Percentiles rank a stretch among this genome's conserved stretches.
Conservation (phyloP, 768 basidiomycete genomes). For the Tephrocybe sp. region DNA sequence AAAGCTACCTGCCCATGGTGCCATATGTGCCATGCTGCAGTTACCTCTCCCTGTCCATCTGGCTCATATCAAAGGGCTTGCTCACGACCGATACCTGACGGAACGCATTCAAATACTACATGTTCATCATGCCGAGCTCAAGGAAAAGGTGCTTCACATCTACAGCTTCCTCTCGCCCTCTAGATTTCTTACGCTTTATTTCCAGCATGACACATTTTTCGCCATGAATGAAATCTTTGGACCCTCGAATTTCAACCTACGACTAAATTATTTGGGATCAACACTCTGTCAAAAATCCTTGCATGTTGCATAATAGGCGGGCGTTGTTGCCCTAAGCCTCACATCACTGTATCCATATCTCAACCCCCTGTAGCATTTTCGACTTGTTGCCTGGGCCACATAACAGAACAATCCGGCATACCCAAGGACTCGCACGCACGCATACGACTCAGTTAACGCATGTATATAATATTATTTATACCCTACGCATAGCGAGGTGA, state of each 20-base stretch:
- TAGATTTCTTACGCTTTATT: background rate
- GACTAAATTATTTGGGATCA: background rate
- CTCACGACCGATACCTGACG: background rate
- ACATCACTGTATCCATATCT: background rate
- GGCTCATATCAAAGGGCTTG: background rate
- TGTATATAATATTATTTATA: background rate
- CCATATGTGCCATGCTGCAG: background rate
- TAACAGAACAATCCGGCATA: background rate
- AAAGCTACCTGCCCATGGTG: background rate
- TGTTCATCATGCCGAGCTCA: background rate
- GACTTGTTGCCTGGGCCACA: background rate
- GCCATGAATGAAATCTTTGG: background rate
- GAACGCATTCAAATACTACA: background rate
- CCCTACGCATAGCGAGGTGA: background rate
- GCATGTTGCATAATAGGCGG: background rate
- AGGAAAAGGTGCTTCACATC: background rate
- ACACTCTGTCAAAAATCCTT: background rate
- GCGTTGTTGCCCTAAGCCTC: background rate
- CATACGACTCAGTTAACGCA: background rate
- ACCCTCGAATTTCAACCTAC: background rate
- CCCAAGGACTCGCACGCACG: background rate
- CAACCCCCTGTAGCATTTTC: background rate
- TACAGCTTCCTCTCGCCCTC: background rate
- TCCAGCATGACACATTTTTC: background rate
- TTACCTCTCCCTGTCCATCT: background rate